Evolutionary conservation across 2,329 filamentous ascomycete genomes (phyloP).

Genomic region (Fusarium piperis): DNA sequence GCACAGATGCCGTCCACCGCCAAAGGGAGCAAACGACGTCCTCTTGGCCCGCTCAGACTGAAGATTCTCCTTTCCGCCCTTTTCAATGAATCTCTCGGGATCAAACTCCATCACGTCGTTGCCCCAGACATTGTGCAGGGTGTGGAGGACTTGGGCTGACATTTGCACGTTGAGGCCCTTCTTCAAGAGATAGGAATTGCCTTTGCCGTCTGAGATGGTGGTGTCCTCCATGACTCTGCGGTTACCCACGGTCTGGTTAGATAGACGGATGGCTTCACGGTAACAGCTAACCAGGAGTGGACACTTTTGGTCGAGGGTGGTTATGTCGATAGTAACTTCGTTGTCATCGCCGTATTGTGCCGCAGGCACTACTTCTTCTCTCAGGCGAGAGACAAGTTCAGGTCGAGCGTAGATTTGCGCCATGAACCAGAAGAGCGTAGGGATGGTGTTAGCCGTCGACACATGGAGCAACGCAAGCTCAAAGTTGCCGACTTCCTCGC

Average conservation of each 20-base stretch:
- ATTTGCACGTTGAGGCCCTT: slow-evolving; percentile 26
- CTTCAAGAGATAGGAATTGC: slow-evolving; percentile 24
- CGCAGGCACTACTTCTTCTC: slow-evolving; percentile 42
- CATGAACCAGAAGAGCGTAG: slow-evolving; percentile 51
- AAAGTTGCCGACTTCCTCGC: slow-evolving; percentile 11
- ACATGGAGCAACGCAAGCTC: slow-evolving; percentile 46
- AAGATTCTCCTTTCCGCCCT: slow-evolving; percentile 2
- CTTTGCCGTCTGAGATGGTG: slow-evolving; percentile 14
- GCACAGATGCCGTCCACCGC: slow-evolving; percentile 20
- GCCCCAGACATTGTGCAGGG: slow-evolving; percentile 15
- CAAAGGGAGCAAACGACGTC: slow-evolving; percentile 16
- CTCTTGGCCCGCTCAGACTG: slow-evolving; percentile 12
- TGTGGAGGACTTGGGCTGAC: slow-evolving; percentile 6
- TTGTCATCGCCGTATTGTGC: background rate
- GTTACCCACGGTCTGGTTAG: slow-evolving; percentile 19
- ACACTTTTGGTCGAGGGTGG: slow-evolving; percentile 49
- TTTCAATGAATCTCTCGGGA: slow-evolving; percentile 21
- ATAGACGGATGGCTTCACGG: slow-evolving; percentile 10
- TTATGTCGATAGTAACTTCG: slow-evolving; percentile 46
- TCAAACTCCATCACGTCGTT: slow-evolving; percentile 12
- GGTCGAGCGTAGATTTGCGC: slow-evolving; percentile 44
- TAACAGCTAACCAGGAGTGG: slow-evolving; percentile 44
- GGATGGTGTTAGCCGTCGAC: slow-evolving; percentile 50
- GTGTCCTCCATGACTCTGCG: slow-evolving; percentile 25
- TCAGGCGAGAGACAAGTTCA: slow-evolving; percentile 42